Conservation (phyloP, 1,139 yeast species). For the Blastobotrys serpentis region DNA sequence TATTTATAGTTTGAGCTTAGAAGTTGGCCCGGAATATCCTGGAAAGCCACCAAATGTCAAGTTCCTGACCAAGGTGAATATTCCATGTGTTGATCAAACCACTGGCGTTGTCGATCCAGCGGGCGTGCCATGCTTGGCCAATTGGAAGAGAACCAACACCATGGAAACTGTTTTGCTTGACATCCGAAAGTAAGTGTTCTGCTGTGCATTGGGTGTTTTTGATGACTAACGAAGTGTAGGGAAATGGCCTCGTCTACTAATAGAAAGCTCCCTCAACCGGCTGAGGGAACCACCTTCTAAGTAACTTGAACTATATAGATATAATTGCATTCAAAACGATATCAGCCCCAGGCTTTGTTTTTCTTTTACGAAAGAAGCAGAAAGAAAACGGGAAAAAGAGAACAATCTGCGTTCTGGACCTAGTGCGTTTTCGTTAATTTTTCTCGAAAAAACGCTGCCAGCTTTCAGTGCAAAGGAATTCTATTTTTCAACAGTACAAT, state of each 20-base stretch:
- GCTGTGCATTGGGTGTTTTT: background rate
- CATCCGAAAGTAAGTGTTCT: constrained; percentile 47
- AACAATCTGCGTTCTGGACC: too few species aligned
- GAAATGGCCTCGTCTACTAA: constrained; percentile 84
- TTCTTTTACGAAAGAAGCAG: background rate
- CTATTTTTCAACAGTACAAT: too few species aligned
- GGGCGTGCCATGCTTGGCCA: constrained; percentile 66
- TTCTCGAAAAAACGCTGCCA: background rate
- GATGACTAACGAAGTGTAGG: constrained; percentile 29
- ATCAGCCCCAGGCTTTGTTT: background rate
- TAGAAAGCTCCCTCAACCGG: constrained; percentile 85
- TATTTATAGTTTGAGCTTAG: constrained; percentile 77
- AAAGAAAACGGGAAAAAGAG: too few species aligned
- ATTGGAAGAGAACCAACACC: constrained; percentile 86
- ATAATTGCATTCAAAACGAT: background rate
- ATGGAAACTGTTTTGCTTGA: constrained; percentile 91
- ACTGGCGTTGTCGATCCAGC: constrained; percentile 63
- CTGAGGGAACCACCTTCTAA: constrained; percentile 75
- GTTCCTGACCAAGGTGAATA: constrained; percentile 79
- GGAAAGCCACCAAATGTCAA: constrained; percentile 80
- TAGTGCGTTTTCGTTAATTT: too few species aligned
- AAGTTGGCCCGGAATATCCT: constrained; percentile 85
- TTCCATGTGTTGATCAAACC: constrained; percentile 76
- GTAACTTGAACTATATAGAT: background rate
- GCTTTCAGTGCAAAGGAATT: too few species aligned